A percentile compares a stretch with the other conserved stretches of the same genome.
Conservation (phyloP, 331 rosid genomes). For the Prunus yedoensis region DNA sequence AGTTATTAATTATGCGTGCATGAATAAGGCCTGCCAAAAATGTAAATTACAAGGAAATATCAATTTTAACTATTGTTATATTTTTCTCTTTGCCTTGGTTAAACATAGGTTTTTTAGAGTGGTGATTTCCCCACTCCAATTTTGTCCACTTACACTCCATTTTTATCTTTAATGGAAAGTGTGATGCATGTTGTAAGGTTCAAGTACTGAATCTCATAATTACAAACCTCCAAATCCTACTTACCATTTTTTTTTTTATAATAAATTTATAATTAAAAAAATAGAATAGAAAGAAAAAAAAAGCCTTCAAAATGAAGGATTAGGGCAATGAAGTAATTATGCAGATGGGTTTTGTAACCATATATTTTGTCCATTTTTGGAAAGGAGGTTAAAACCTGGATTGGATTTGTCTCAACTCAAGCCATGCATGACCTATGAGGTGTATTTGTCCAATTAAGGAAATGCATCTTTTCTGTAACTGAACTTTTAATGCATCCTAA, state of each 20-base stretch:
- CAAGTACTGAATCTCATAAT: constrained; percentile 5
- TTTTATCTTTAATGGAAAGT: neutral
- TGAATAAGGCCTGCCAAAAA: too few species aligned
- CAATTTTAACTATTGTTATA: too few species aligned
- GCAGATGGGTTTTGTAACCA: constrained; percentile 16
- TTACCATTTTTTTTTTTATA: neutral
- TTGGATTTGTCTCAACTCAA: constrained; percentile 5
- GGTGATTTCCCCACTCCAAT: too few species aligned
- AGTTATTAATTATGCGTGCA: too few species aligned
- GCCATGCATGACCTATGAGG: neutral
- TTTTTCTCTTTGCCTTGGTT: neutral
- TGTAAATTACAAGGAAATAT: too few species aligned
- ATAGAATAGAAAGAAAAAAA: neutral
- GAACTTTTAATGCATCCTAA: constrained; percentile 20
- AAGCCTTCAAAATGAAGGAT: neutral
- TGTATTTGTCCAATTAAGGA: constrained; percentile 5
- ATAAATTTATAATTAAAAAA: neutral
- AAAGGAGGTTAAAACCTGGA: constrained; percentile 23
- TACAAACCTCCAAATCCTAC: neutral
- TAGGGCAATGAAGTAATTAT: constrained; percentile 20
- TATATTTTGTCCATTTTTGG: constrained; percentile 25
- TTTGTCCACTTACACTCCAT: too few species aligned
- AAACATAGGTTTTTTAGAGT: too few species aligned
- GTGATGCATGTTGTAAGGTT: neutral
- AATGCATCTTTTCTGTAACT: constrained; percentile 21